phyloP scores from a whole-genome alignment of 208 protist genomes.

The Histomonas meleagridis region DNA sequence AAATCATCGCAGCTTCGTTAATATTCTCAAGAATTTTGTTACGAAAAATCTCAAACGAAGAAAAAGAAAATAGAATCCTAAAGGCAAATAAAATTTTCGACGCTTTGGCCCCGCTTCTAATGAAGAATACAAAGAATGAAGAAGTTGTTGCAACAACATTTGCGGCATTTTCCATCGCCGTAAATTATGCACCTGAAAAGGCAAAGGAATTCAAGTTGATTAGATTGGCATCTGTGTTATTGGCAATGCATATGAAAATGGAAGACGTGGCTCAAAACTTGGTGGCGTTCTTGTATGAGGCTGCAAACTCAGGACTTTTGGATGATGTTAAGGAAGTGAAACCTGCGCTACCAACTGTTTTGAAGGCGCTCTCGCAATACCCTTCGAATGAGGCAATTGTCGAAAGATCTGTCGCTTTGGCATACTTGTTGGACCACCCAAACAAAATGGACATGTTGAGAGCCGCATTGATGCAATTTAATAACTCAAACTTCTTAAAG shows the following conservation, averaged over 20 bases:
- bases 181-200: background rate
- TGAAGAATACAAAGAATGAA: background rate
- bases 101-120: background rate
- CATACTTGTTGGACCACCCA: background rate
- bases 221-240: background rate
- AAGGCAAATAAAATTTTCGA: background rate
- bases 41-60: background rate
- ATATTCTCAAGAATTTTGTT: background rate
- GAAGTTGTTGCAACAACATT: background rate
- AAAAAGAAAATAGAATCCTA: background rate
- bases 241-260: background rate
- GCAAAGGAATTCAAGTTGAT: background rate
- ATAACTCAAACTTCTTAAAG: background rate
- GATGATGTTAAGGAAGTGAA: background rate
- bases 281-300: background rate
- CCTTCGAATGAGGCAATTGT: background rate
- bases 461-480: background rate
- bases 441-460: background rate
- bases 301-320: background rate
- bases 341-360: background rate
- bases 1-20: background rate
- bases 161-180: too few relatives aligned
- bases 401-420: background rate
- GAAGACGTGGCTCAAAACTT: background rate
- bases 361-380: background rate